Evolutionary conservation across 2,329 filamentous ascomycete genomes (phyloP), one percentile per base, ranked within the genome.

Genomic region (Aspergillus carbonarius): DNA sequence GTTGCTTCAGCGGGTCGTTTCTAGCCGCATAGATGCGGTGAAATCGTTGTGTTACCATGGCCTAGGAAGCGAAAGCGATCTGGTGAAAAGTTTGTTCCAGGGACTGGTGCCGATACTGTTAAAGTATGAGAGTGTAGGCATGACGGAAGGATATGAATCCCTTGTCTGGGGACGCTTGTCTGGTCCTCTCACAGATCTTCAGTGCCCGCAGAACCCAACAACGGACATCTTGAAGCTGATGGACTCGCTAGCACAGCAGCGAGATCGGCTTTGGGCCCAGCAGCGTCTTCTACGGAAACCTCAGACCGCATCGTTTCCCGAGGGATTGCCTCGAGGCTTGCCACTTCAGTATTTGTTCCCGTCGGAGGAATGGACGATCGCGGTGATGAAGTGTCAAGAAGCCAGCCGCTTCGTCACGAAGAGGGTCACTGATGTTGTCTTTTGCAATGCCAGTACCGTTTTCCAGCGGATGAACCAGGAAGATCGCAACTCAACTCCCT

Each of bases 131-230:
- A 47, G 17, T 1, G 4, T 47, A n/a, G 52, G 39, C 7, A 47
- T 44, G 20, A 47, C 52, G n/a, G 52, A 54, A 47, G 52, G 52
- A 47, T 54, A 54, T 37, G 52, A 54, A 34, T n/a, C n/a, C 23
- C 52, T 54, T 30, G 40, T 37, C 17, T 54, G 52, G 52, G 20
- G 23, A 47, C 10, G 10, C 2, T 23, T 54, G 27, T 30, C 25
- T 15, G 52, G 52, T n/a, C 27, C 52, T 2, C 52, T 54, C 34
- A 9, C 17, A 23, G n/a, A n/a, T 15, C 7, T 54, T 9, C 6
- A 40, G 8, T 40, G 37, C 37, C 37, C 37, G 3, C 37, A 4
- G 17, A 40, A 40, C 37, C 37, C 37, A 40, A 40, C 37, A 8
- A 40, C 9, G 8, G 8, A n/a, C 15, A 40, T 40, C 5, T 10